These are phyloP conservation scores for Dysphania ambrosioides DNA, from an alignment of 148 eudicot genomes.

Conservation along the genomic window DNA sequence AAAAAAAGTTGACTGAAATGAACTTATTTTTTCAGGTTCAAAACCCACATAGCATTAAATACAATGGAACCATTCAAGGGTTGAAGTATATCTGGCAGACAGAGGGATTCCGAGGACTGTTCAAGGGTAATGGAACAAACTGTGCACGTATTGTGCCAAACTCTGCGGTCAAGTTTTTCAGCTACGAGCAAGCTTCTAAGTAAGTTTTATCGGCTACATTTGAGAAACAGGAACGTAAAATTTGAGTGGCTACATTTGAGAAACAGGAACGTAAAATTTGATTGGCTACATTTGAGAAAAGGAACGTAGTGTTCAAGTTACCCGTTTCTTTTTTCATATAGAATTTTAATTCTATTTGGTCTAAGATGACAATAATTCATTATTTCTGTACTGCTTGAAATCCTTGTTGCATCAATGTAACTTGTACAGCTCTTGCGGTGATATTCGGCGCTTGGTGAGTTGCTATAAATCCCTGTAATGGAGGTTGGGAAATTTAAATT, in stretches of 20 bases:
- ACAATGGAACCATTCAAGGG: constrained; percentile 76
- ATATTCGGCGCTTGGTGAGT: constrained; percentile 7
- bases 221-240: no score
- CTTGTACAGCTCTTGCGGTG: constrained; percentile 11
- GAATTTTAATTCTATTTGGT: not conserved
- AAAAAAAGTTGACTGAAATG: not conserved
- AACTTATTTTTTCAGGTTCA: constrained; percentile 51
- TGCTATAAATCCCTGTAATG: constrained; percentile 15
- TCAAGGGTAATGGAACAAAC: constrained; percentile 86
- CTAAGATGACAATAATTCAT: no score
- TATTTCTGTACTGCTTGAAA: constrained; percentile 1
- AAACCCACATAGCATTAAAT: constrained; percentile 75
- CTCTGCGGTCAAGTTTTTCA: constrained; percentile 83
- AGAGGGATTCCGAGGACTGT: constrained; percentile 75
- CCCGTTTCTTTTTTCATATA: no score
- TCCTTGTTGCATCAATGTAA: constrained; percentile 12
- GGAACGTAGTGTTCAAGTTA: no score
- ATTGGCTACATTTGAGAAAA: no score
- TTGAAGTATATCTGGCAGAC: constrained; percentile 72
- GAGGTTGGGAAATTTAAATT: constrained; percentile 16
- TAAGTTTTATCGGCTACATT: constrained; percentile 24
- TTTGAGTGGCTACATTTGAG: no score
- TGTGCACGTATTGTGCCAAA: constrained; percentile 90
- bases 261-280: not conserved
- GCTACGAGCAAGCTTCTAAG: constrained; percentile 88